Conservation (phyloP, 768 basidiomycete genomes). For the Lactarius akahatsu region DNA sequence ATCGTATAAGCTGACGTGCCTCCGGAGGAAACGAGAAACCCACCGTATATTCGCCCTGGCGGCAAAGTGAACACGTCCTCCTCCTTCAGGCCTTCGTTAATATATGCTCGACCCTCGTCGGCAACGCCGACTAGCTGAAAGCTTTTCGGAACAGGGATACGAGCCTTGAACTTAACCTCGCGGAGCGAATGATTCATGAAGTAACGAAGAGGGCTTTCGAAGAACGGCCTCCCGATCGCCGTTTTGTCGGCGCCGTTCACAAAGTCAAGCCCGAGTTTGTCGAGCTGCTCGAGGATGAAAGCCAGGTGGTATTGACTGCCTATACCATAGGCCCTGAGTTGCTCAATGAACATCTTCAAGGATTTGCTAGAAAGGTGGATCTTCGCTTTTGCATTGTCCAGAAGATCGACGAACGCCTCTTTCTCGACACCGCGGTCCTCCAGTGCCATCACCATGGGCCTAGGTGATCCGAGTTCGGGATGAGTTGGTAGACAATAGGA, state of each 20-base stretch:
- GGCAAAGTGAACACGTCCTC: conserved; percentile 20
- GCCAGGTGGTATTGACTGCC: conserved; percentile 50
- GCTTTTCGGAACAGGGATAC: conserved; percentile 68
- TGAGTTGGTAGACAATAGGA: neutral
- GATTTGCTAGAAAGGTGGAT: conserved; percentile 62
- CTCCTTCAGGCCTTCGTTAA: conserved; percentile 13
- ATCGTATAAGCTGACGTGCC: neutral
- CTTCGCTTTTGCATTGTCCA: conserved; percentile 54
- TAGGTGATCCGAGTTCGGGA: conserved; percentile 33
- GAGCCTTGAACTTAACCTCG: conserved; percentile 71
- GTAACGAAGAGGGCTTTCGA: conserved; percentile 54
- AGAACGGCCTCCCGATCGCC: conserved; percentile 54
- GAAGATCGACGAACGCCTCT: conserved; percentile 60
- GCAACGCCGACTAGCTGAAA: conserved; percentile 77
- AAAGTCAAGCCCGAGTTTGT: conserved; percentile 50
- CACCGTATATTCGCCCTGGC: conserved; percentile 19
- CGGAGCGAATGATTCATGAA: conserved; percentile 65
- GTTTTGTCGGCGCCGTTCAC: conserved; percentile 36
- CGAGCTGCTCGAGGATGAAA: conserved; percentile 49
- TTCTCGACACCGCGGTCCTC: conserved; percentile 69
- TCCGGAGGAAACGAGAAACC: neutral
- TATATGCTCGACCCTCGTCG: conserved; percentile 59
- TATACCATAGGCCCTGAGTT: conserved; percentile 51
- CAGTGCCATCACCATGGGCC: conserved; percentile 74
- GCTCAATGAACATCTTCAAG: conserved; percentile 44